These are phyloP conservation scores for Geotrichum cucujoidarum DNA, from an alignment of 1,139 yeast species.

Conservation along the genomic window DNA sequence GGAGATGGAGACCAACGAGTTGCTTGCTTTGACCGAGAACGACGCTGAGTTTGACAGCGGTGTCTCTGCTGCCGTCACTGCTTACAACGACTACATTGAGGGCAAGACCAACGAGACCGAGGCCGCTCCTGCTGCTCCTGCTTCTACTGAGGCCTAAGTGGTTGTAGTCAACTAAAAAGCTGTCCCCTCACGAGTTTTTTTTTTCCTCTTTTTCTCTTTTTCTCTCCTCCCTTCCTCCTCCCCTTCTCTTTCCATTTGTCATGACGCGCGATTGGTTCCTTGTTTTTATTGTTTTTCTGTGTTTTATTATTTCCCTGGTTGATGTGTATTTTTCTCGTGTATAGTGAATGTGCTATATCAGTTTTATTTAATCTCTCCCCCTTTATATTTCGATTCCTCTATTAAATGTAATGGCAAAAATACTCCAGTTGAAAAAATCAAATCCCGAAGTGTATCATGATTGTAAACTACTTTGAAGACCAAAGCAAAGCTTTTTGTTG, in stretches of 20 bases:
- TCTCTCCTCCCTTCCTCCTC: too few relatives aligned
- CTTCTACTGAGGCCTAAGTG: conserved; percentile 12
- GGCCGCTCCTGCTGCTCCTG: conserved; percentile 14
- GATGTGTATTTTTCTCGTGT: too few relatives aligned
- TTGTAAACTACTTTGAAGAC: too few relatives aligned
- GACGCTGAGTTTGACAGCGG: conserved; percentile 86
- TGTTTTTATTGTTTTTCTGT: background rate
- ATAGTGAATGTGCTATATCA: too few relatives aligned
- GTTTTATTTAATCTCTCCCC: too few relatives aligned
- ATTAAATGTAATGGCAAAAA: too few relatives aligned
- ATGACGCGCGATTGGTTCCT: background rate
- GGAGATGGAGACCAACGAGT: conserved; percentile 90
- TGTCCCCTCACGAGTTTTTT: background rate
- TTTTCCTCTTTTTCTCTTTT: too few relatives aligned
- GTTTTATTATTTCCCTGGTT: background rate
- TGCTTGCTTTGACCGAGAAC: conserved; percentile 74
- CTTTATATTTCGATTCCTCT: too few relatives aligned
- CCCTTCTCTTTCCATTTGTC: background rate
- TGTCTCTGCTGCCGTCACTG: conserved; percentile 91
- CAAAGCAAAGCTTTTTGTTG: too few relatives aligned
- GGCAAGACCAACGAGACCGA: conserved; percentile 18
- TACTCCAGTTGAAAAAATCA: too few relatives aligned
- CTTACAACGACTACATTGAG: conserved; percentile 42
- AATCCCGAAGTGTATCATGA: too few relatives aligned
- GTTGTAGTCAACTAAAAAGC: background rate